Base-by-base conservation (phyloP, 2,329 filamentous ascomycete genomes). In the Diaporthe sp. region DNA sequence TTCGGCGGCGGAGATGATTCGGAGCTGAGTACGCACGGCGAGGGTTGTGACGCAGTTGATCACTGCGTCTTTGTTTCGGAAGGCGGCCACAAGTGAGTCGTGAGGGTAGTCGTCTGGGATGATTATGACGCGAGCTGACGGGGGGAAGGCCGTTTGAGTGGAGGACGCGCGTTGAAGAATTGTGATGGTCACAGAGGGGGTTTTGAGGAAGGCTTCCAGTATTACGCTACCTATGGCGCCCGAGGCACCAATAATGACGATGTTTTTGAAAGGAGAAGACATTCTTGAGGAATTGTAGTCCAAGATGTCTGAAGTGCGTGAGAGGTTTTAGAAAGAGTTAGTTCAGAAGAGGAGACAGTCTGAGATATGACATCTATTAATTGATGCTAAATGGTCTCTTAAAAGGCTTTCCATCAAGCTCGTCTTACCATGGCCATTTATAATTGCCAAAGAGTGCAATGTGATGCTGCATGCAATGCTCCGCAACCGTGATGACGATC, bases 1-100 rank as follows among this genome's bases (percentile, higher is more conserved):
- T 50, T 89, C 85, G 54, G 88, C 86, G 1, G 89, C 90, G 73
- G 91, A 87, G 70, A 91, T 86, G 77, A 91, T 82, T 60, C 84
- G 84, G 58, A 82, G 82, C 77, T 92, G 89, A 1, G 86, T 81
- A 8, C 83, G 82, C 8, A 79, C 77, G 13, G 75, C 78, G 15
- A 79, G 61, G 15, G 78, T 77, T 0, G 79, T 78, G 68, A 91
- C 85, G 30, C 86, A 84, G 54, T 85, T 87, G 71, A 92, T 77
- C 25, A 82, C 70, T 42, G 76, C 79, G 71, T 82, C 80, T 50
- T 80, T 78, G 28, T 77, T 78, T 40, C 64, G 28, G 71, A 81
- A 82, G 68, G 78, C 79, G 12, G 75, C 55, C 54, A 76, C 57
- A 12, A 81, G 78, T 7, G 76, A 74, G 10, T 77, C 77, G 5